Conservation (phyloP, 345 rosid genomes). For the Limnanthes douglasii region DNA sequence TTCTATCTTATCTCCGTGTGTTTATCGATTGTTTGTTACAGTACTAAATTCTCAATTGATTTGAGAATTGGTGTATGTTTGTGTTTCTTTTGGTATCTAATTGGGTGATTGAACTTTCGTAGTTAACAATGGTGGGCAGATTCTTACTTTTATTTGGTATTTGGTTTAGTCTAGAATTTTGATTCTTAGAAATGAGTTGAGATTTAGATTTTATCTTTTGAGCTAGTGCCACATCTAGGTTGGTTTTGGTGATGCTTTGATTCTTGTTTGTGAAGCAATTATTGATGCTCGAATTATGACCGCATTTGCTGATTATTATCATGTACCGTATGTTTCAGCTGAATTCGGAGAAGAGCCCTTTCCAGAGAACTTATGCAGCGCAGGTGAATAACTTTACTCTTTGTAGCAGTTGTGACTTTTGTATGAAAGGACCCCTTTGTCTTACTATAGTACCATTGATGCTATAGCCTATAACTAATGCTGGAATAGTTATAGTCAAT, state of each 20-base stretch:
- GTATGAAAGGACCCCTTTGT: not conserved
- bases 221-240: slow-evolving; percentile 5
- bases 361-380: slow-evolving; percentile 90
- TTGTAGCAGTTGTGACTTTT: not conserved
- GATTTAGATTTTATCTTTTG: not conserved
- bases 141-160: not conserved
- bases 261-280: not conserved
- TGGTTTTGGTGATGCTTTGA: not conserved
- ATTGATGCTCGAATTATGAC: not conserved
- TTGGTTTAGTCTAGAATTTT: not conserved
- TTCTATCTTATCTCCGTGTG: not conserved
- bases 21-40: too few relatives aligned
- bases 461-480: too few relatives aligned
- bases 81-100: not conserved
- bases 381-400: slow-evolving; percentile 44
- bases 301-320: not conserved
- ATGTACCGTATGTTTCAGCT: slow-evolving; percentile 40
- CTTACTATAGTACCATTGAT: too few relatives aligned
- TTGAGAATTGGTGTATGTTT: too few relatives aligned
- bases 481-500: too few relatives aligned
- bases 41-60: too few relatives aligned
- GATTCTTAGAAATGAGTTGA: not conserved
- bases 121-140: not conserved
- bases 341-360: slow-evolving; percentile 82
- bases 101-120: slow-evolving; percentile 1